Evolutionary conservation across 116 monocot genomes (phyloP), one percentile per base, ranked within the genome.

Genomic region (Posidonia oceanica): DNA sequence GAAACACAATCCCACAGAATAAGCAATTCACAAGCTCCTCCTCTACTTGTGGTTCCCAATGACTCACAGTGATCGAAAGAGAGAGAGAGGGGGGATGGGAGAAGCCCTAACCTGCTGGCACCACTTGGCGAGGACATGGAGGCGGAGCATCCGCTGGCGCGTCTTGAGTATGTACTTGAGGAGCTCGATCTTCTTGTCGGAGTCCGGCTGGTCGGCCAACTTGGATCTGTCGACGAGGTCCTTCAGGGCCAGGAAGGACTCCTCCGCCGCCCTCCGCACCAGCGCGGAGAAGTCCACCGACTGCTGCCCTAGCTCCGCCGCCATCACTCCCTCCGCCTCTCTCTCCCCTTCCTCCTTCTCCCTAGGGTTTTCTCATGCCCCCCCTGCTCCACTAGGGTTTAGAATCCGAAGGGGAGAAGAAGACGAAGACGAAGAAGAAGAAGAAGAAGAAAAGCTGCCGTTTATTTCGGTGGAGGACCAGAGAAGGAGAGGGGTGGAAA

Each of bases 101-200:
- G 29, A 54, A 57, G 41, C 14, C 6, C 73, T 61, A 54, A 92
- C 98, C 98, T 98, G 98, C 66, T 92, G 85, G 80, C 98, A 98
- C 98, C 98, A 98, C 71, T 98, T 98, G 74, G 98, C 87, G 42
- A 98, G 98, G 11, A 98, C 98, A 56, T 92, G 87, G 57, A 98
- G 86, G n/a, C 98, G 82, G 66, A 98, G 93, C 89, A 98, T 98
- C 63, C 98, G 92, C 79, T 98, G 98, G 55, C 87, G 81, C 0
- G 98, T 93, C 79, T 80, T 84, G 16, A 78, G 74, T 41, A 98
- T 77, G 79, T 82, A 98, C 79, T 98, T 98, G 74, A 98, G 86
- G 52, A 98, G 85, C 21, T 92, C 98, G 64, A 98, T 87, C 84
- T 98, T 98, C 82, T 90, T 92, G 79, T 98, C 89, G 13, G 89